phyloP scores from a whole-genome alignment of 139 green algal genomes.

The Chlorella sp. region DNA sequence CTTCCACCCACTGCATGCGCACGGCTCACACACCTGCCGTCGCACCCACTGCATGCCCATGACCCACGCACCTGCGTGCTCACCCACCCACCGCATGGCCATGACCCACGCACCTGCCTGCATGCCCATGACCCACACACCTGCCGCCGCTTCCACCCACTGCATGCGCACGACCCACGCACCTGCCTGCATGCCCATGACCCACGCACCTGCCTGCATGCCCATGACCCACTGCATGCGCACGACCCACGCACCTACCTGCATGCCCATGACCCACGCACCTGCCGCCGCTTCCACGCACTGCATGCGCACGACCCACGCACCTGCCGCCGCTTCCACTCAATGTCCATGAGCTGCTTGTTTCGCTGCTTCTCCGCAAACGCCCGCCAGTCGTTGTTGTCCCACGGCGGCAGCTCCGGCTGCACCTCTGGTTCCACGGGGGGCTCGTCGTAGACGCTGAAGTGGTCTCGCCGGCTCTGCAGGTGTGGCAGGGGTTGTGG shows the following conservation, averaged over 20 bases:
- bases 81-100: too few relatives aligned
- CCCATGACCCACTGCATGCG: too few relatives aligned
- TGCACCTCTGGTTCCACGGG: constrained; percentile 9
- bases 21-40: not conserved
- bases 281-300: not conserved
- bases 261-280: not conserved
- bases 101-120: too few relatives aligned
- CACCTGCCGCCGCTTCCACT: constrained; percentile 27
- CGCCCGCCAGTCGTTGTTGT: constrained; percentile 9
- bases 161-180: not conserved
- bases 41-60: not conserved
- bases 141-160: not conserved
- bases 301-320: not conserved
- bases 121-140: too few relatives aligned
- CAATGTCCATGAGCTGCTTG: constrained; percentile 18
- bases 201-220: not conserved
- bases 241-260: too few relatives aligned
- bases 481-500: not conserved
- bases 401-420: constrained; percentile 5
- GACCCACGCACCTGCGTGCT: not conserved
- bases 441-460: constrained; percentile 12
- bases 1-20: too few relatives aligned
- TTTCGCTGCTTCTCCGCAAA: constrained; percentile 19
- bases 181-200: constrained; percentile 6
- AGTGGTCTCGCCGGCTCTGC: constrained; percentile 3